Base-by-base conservation (phyloP, 768 basidiomycete species). In the Tylopilus felleus region DNA sequence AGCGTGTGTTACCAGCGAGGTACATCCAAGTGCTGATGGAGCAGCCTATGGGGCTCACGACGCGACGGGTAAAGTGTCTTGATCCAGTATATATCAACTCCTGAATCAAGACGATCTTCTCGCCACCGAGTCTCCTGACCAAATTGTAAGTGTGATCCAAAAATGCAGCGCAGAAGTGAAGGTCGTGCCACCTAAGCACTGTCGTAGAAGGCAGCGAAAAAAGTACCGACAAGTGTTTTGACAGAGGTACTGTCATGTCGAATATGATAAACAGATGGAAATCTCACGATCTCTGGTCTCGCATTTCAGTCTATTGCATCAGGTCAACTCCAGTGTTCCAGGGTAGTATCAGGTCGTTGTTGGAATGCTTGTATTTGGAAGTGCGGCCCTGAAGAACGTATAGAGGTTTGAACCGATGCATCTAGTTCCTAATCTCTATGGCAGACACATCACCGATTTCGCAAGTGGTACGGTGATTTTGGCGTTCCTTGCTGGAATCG, bases 181-280 rank as follows among this genome's bases (percentile, higher is more conserved):
- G 14, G 23, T 62, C 38, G 55, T 58, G 60, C 60, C 55, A 52
- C 56, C 31, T 27, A 7, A 27, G 25, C 25, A 27, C 25, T 27
- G 25, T 27, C 25, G 10, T 13, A 33, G 31, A 12, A 33, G 10
- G 10, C 2, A 27, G 10, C 31, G 4, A 10, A 33, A 50, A 35
- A 47, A n/a, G 16, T 21, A 14, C 61, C 49, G 60, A 45, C 40
- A 19, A 8, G 28, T 46, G 58, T 61, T 64, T 64, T 60, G 62
- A 64, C 61, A 64, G 38, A 49, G 51, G 51, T 59, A 58, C 40
- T 12, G 47, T 58, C 27, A 17, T 31, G 53, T 60, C 51, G 57
- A 50, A 25, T 39, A 39, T 21, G 33, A 59, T 29, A 62, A 60
- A 55, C 36, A 50, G 29, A 43, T 25, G 50, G 28, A 60, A 55